Base-by-base conservation (phyloP, 345 rosid genomes). In the Hypericum perforatum region DNA sequence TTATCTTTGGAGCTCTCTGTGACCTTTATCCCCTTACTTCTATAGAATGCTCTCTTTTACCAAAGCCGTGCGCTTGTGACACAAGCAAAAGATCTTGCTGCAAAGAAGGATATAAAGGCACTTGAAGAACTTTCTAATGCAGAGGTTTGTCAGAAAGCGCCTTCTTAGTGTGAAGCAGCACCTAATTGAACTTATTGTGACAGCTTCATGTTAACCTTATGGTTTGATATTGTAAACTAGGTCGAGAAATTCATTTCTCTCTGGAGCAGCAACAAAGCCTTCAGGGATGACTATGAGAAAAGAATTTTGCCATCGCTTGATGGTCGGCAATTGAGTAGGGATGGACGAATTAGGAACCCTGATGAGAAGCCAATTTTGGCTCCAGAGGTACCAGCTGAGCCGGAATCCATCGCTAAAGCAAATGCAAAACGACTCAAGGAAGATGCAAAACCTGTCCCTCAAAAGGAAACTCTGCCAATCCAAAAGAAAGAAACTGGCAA, bases 261-360 rank as follows among this genome's bases (percentile, higher is more conserved):
- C 50, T 92, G 99, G 99, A 66, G 64, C 54, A 64, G 60, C 29
- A 67, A 70, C 67, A 86, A 86, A 71, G 71, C 74, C 52, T 76
- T 84, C 65, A 78, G 97, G 78, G 94, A 89, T 41, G 95, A 88
- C 64, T 92, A 88, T n/a, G 73, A 78, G 75, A 82, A 80, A 63
- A 70, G 95, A 67, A 58, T 82, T 41, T 56, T 78, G 66, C 52
- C 66, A 49, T 91, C 95, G n/a, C 63, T 81, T 53, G 85, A 85
- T 61, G 64, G 48, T 43, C 78, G 78, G 39, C 80, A 74, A 61
- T 13, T 82, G 75, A 79, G 82, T 63, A 69, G 66, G 49, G 99
- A 92, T 70, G 96, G 82, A 48, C 76, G 84, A 46, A 75, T 77
- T 2, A 79, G 79, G 71, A 70, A 69, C 64, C 74, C 75, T 29